Percentiles rank a stretch among this genome's conserved stretches.
Evolutionary conservation across 1,284 basidiomycete species (phyloP).

Genomic region (Coniophora puteana): DNA sequence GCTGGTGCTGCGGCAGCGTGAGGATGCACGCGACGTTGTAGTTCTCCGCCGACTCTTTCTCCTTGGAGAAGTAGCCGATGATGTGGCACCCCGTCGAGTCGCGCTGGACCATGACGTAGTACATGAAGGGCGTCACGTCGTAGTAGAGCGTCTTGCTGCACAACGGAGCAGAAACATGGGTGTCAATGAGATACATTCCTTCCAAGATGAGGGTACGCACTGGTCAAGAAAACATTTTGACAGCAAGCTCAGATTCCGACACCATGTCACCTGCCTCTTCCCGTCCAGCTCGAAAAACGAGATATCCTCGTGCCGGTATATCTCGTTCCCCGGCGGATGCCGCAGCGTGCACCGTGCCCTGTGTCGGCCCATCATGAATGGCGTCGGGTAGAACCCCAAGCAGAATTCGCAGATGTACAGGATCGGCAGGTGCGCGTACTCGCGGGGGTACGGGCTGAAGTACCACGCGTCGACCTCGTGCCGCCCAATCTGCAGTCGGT

Average conservation of each 20-base stretch:
- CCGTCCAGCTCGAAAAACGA: conserved; percentile 99
- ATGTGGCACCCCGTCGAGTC: conserved; percentile 92
- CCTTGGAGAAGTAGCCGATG: conserved; percentile 98
- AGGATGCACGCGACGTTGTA: conserved; percentile 99
- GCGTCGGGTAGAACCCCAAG: conserved; percentile 84
- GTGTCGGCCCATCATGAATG: conserved; percentile 88
- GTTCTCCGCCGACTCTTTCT: conserved; percentile 96
- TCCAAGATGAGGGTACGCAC: conserved; percentile 41
- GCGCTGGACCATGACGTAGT: conserved; percentile 95
- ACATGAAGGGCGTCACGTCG: conserved; percentile 99
- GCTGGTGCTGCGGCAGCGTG: conserved; percentile 96
- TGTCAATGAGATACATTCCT: conserved; percentile 21
- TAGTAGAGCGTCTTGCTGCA: conserved; percentile 99
- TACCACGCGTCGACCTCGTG: conserved; percentile 99
- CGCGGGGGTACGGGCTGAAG: conserved; percentile 97
- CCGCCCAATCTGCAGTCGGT: conserved; percentile 93
- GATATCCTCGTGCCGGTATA: conserved; percentile 95
- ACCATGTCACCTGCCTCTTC: conserved; percentile 93
- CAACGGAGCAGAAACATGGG: conserved; percentile 14
- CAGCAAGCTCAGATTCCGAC: conserved; percentile 93
- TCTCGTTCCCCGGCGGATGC: conserved; percentile 99
- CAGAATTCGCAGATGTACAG: conserved; percentile 99
- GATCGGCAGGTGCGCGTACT: conserved; percentile 93
- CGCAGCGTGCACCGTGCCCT: conserved; percentile 87
- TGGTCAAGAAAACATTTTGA: conserved; percentile 99